These are phyloP conservation scores for Myochromella boudieri DNA, from an alignment of 768 basidiomycete genomes.

Conservation along the genomic window DNA sequence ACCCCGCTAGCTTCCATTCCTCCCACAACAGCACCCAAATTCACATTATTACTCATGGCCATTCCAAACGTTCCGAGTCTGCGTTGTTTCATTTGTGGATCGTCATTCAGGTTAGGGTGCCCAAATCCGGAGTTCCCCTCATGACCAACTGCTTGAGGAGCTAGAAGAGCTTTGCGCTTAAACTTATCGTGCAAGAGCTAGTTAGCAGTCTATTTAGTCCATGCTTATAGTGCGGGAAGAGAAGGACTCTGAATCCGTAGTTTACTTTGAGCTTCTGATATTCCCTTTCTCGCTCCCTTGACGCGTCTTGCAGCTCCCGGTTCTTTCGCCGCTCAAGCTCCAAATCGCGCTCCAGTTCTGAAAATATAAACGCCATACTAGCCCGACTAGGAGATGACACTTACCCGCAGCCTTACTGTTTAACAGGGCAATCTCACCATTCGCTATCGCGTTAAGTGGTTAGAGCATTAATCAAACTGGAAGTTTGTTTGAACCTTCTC, in stretches of 20 bases:
- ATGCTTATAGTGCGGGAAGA: not conserved
- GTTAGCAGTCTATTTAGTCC: not conserved
- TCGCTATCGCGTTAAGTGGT: conserved; percentile 44
- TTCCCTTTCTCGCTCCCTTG: conserved; percentile 80
- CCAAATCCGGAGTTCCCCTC: conserved; percentile 18
- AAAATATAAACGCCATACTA: not conserved
- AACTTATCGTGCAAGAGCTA: conserved; percentile 80
- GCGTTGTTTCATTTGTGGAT: conserved; percentile 10
- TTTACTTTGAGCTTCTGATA: conserved; percentile 82
- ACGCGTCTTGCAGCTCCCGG: conserved; percentile 70
- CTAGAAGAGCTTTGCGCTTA: conserved; percentile 77
- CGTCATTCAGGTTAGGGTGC: conserved; percentile 6
- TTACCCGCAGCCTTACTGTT: conserved; percentile 67
- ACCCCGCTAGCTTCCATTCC: conserved; percentile 71
- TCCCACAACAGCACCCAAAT: conserved; percentile 56
- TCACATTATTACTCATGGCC: conserved; percentile 28
- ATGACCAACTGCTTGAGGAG: conserved; percentile 27
- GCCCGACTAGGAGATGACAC: conserved; percentile 4
- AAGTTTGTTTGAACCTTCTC: conserved; percentile 73
- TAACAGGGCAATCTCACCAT: conserved; percentile 71
- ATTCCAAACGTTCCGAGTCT: no score
- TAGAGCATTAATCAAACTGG: not conserved
- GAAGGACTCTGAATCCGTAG: not conserved
- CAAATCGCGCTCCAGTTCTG: conserved; percentile 79
- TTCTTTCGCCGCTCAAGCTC: conserved; percentile 76